These are phyloP conservation scores for Suillus bovinus DNA, from an alignment of 768 basidiomycete genomes.

Conservation along the genomic window DNA sequence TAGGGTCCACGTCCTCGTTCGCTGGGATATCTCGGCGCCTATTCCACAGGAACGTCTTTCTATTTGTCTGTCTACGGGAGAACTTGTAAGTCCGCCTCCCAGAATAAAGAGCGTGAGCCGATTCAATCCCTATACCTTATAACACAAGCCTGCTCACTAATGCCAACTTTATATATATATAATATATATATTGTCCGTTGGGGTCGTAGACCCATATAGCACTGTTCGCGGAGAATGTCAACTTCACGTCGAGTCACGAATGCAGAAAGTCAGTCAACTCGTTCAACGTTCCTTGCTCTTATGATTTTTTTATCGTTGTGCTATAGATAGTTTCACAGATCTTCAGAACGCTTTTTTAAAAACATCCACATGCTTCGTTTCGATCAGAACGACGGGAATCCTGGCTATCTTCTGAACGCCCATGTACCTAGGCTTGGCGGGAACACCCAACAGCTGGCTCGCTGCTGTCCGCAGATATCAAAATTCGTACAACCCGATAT, in stretches of 20 bases:
- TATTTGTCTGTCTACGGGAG: neutral
- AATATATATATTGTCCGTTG: too few species aligned
- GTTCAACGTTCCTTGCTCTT: too few species aligned
- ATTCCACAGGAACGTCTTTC: neutral
- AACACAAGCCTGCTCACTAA: neutral
- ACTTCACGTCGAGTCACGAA: too few species aligned
- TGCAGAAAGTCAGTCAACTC: too few species aligned
- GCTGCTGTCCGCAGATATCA: neutral
- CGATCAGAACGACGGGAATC: neutral
- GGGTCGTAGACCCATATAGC: too few species aligned
- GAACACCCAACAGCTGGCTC: neutral
- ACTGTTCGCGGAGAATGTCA: too few species aligned
- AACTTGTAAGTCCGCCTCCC: neutral
- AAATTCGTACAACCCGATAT: neutral
- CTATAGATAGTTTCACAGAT: neutral
- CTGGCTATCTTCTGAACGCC: neutral
- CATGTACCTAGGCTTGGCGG: neutral
- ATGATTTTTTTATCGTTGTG: neutral
- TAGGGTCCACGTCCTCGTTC: neutral
- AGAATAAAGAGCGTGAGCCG: neutral
- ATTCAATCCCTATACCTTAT: neutral
- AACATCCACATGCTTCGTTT: neutral
- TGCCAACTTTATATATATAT: neutral
- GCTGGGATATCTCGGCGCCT: neutral
- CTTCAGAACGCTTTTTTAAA: neutral